Percentiles rank a stretch among this genome's conserved stretches.
phyloP scores from a whole-genome alignment of 345 rosid genomes.

The Raphanus raphanistrum region DNA sequence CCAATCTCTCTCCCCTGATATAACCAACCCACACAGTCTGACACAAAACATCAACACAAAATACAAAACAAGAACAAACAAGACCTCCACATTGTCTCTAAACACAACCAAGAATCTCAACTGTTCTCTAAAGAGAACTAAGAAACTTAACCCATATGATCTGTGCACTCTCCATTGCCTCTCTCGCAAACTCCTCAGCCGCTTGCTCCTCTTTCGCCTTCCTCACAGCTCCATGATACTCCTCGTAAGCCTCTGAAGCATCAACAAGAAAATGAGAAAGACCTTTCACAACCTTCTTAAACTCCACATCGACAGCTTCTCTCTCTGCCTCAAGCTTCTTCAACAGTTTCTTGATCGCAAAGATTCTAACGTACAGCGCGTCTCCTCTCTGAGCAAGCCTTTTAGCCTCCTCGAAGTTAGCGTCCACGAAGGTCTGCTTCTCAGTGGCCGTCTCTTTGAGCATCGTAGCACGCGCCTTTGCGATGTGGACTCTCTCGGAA shows the following conservation, averaged over 20 bases:
- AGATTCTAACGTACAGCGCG: conserved; percentile 30
- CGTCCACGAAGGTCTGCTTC: conserved; percentile 29
- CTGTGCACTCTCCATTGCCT: conserved; percentile 32
- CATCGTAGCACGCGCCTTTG: conserved; percentile 20
- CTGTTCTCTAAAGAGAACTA: conserved; percentile 33
- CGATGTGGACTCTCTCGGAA: conserved; percentile 31
- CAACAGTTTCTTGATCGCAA: conserved; percentile 37
- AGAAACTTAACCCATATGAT: conserved; percentile 38
- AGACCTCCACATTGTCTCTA: conserved; percentile 20
- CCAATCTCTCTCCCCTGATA: conserved; percentile 24
- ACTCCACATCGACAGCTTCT: conserved; percentile 23
- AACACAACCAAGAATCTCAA: conserved; percentile 24
- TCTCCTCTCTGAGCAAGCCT: conserved; percentile 32
- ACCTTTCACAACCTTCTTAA: background rate
- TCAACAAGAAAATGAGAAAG: conserved; percentile 28
- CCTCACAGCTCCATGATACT: conserved; percentile 30
- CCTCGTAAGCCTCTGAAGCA: conserved; percentile 37
- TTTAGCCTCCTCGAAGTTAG: conserved; percentile 25
- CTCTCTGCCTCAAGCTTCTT: conserved; percentile 21
- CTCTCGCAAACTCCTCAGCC: conserved; percentile 34
- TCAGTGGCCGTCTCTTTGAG: conserved; percentile 27
- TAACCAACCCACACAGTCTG: conserved; percentile 34
- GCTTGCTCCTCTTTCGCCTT: conserved; percentile 37
- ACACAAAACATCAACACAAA: conserved; percentile 32
- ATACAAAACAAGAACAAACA: conserved; percentile 25